Evolutionary conservation across 2,329 filamentous ascomycete species (phyloP), one percentile per base, ranked within the genome.

Genomic region (Tympanopsis confertula): DNA sequence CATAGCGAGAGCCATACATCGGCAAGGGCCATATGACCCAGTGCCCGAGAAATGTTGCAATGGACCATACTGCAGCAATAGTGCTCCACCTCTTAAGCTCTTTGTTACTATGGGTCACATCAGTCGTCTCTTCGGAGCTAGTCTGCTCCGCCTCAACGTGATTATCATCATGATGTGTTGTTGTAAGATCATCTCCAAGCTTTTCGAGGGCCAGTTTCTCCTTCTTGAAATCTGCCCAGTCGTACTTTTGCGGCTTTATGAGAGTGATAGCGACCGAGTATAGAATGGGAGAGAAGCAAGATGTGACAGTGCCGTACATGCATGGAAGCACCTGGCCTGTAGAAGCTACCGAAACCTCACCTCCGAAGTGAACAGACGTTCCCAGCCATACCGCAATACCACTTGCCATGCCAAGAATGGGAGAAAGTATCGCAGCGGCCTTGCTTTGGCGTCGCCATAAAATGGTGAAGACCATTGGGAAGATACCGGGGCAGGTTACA

Each of bases 21-120:
- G 68, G 68, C 33, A 72, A 51, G 1, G 69, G 69, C 67, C 68
- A 73, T 2, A 72, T 41, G 1, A 72, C 65, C 66, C 65, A 70
- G 38, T 71, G 67, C 0, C 68, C 68, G 1, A 71, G 39, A 38
- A 71, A 71, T 0, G 68, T 71, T 0, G 65, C 66, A 0, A 57
- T 42, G 0, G 66, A 57, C 68, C 67, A 69, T 5, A 59, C 50
- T 1, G 62, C 56, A 0, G 64, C 63, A 36, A 67, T 62, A 0
- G 52, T 53, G 1, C 59, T 58, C 68, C 67, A 71, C 26, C 59
- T 53, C 43, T 64, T 68, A 13, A 68, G 45, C 2, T 55, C 54
- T 2, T 54, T 49, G 4, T 62, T 55, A 3, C 59, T 51, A 0
- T 33, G 37, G 4, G 44, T 26, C 38, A 26, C 35, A 13, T 15